Percentiles rank a stretch among this genome's conserved stretches.
Conservation (phyloP, 2,329 filamentous ascomycete species). For the Calonectria hongkongensis region DNA sequence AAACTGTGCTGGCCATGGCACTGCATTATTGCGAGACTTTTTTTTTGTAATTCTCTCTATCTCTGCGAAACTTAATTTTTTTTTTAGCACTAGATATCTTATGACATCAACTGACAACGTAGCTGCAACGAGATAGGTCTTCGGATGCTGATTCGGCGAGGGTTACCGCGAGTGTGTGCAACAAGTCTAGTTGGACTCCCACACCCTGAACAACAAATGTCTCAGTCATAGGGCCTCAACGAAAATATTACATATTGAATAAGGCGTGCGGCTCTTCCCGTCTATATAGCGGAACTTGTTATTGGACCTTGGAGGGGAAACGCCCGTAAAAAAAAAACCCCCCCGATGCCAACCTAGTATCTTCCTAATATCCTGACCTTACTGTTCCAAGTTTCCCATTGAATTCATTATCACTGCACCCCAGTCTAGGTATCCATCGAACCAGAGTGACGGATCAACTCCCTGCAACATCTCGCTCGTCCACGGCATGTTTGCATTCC, state of each 20-base stretch:
- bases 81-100: slow-evolving; percentile 6
- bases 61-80: slow-evolving; percentile 16
- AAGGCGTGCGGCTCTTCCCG: slow-evolving; percentile 14
- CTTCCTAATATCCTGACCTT: slow-evolving; percentile 4
- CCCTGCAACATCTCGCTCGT: slow-evolving; percentile 58
- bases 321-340: no score
- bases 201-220: neutral
- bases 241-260: neutral
- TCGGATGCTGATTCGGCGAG: slow-evolving; percentile 12
- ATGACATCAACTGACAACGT: slow-evolving; percentile 1
- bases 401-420: slow-evolving; percentile 58
- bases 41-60: neutral
- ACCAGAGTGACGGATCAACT: slow-evolving; percentile 59
- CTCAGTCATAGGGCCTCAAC: slow-evolving; percentile 8
- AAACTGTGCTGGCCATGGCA: slow-evolving; percentile 14
- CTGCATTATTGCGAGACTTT: slow-evolving; percentile 2
- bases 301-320: no score
- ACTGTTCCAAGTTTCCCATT: slow-evolving; percentile 53
- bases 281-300: neutral
- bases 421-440: slow-evolving; percentile 61
- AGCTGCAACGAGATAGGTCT: slow-evolving; percentile 8
- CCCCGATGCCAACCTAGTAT: neutral
- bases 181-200: neutral
- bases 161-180: neutral
- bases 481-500: slow-evolving; percentile 55